Conservation (phyloP, 768 basidiomycete species). For the Lactifluus pinguis region DNA sequence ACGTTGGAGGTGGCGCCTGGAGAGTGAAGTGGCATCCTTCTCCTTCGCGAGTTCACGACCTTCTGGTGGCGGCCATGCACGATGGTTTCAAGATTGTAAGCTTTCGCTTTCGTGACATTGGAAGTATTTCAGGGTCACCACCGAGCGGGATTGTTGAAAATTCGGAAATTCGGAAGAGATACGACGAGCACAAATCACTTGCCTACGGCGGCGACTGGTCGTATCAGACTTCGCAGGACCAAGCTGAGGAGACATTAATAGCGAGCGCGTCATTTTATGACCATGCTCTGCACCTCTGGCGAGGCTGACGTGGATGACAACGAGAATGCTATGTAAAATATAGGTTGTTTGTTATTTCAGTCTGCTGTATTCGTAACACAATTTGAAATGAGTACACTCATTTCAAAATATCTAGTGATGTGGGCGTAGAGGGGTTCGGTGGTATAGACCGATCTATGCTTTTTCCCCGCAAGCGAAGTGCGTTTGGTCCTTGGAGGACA, state of each 20-base stretch:
- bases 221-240: conserved; percentile 28
- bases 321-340: neutral
- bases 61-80: conserved; percentile 96
- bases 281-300: conserved; percentile 74
- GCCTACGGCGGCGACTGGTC: conserved; percentile 95
- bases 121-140: conserved; percentile 1
- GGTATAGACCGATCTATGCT: neutral
- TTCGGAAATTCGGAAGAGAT: conserved; percentile 43
- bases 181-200: conserved; percentile 70
- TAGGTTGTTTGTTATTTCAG: neutral
- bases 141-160: neutral
- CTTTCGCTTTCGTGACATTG: conserved; percentile 36
- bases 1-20: conserved; percentile 92
- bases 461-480: conserved; percentile 36
- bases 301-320: conserved; percentile 34
- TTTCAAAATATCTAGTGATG: neutral
- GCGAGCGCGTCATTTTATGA: conserved; percentile 97
- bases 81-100: conserved; percentile 85
- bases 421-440: conserved; percentile 7
- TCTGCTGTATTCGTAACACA: neutral
- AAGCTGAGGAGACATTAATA: conserved; percentile 40
- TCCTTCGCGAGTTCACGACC: conserved; percentile 49
- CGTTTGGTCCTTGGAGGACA: conserved; percentile 50
- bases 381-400: neutral
- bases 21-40: conserved; percentile 93